Base-by-base conservation (phyloP, 257 asterid genomes). In the Lavandula angustifolia region DNA sequence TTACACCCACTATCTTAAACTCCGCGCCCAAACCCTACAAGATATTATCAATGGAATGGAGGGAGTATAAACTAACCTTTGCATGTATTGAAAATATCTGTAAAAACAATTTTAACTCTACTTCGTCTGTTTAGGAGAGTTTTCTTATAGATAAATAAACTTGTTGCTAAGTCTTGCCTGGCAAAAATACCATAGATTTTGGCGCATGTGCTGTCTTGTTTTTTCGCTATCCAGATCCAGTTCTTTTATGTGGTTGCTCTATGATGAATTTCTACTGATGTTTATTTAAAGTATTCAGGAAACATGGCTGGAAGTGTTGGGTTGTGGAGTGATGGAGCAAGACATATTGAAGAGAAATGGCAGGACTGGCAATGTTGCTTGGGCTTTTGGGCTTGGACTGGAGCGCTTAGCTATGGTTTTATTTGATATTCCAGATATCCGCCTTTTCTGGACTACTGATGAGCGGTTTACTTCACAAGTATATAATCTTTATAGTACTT, bases 381-480 rank as follows among this genome's bases (percentile, higher is more conserved):
- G 99, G 99, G 99, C 99, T 44, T 92, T 92, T 78, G 99, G 99
- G 59, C 99, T 92, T 78, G 99, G 99, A 51, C 76, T 92, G 78
- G 97, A 92, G 79, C 84, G 97, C 18, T 68, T 92, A 71, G 96
- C 99, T 31, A 92, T 92, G 99, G 96, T 92, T 71, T 78, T 89
- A 41, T 89, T 89, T 70, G 96, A 92, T 64, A 92, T 89, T 79
- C 97, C 99, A 62, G 97, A 89, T 77, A 87, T 92, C 66, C 94
- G 95, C 54, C 97, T 92, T 72, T 92, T 92, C 81, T 92, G 99
- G 99, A 77, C 92, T 8, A 57, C 60, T n/a, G 99, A 94, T 51
- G 82, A 87, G 78, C 99, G 91, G 62, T 94, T 94, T 74, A 90
- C 95, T 68, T 90, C 99, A 78, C 99, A 94, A 73, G 99, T 87